A percentile compares a stretch with the other conserved stretches of the same genome.
phyloP scores from a whole-genome alignment of 2,329 filamentous ascomycete genomes.

The Colletotrichum magnum region DNA sequence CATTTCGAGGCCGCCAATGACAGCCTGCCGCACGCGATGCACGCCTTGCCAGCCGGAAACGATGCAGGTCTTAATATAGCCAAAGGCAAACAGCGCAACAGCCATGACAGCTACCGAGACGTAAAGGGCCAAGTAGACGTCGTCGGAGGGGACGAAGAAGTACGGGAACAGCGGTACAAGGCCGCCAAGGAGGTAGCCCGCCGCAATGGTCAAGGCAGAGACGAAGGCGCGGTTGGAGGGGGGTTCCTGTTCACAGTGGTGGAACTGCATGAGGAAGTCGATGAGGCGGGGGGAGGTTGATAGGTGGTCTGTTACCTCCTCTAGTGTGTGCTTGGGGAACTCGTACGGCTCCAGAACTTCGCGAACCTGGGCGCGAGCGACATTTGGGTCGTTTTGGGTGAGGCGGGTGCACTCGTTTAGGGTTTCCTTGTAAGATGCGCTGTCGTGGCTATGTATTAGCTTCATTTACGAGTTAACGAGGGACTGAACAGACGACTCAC shows the following conservation, averaged over 20 bases:
- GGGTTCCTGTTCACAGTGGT: constrained; percentile 63
- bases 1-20: constrained; percentile 55
- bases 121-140: constrained; percentile 65
- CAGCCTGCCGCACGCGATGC: constrained; percentile 39
- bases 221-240: constrained; percentile 62
- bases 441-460: constrained; percentile 11
- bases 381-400: constrained; percentile 60
- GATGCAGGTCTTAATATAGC: constrained; percentile 74
- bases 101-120: constrained; percentile 74
- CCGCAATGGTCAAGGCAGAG: constrained; percentile 75
- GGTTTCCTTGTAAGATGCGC: constrained; percentile 42
- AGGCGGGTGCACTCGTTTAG: constrained; percentile 57
- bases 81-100: constrained; percentile 73
- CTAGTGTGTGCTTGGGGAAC: constrained; percentile 52
- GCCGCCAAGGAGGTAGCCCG: constrained; percentile 79
- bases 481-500: constrained; percentile 25
- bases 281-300: constrained; percentile 59
- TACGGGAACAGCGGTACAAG: constrained; percentile 81
- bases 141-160: constrained; percentile 64
- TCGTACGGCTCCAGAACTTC: constrained; percentile 66
- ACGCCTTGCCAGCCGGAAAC: constrained; percentile 44
- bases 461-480: neutral
- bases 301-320: constrained; percentile 39
- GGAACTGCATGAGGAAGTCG: constrained; percentile 73
- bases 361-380: constrained; percentile 60